Base-by-base conservation (phyloP, 2,329 filamentous ascomycete species). In the Penicillium sp. region DNA sequence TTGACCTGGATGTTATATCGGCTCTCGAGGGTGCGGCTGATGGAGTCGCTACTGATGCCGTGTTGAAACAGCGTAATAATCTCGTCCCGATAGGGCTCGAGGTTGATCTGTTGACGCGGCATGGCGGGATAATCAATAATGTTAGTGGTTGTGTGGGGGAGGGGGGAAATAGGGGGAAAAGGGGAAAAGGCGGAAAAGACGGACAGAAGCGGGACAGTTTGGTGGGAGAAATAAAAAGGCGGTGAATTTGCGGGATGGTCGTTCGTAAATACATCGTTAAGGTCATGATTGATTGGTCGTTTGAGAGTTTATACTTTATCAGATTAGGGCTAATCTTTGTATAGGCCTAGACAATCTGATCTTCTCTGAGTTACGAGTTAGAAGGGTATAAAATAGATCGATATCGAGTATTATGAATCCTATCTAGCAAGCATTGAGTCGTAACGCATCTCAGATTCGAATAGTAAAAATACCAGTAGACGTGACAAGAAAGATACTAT, bases 1-100 rank as follows among this genome's bases (percentile, higher is more conserved):
- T 68, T 69, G 10, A 70, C 68, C 58, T 69, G 68, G 42, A 70
- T 69, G 55, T 68, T 68, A 63, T 69, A 65, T 42, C 65, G 66
- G 35, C 56, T 65, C 37, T 68, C 65, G 12, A 70, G 64, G 8
- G 64, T 65, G 53, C 64, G 67, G 44, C 68, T 63, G 57, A 70
- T 70, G 2, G 68, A 64, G 56, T 70, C 65, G 26, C 67, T 70
- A 56, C 67, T 70, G 54, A 69, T 64, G 15, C 68, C 67, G 35
- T 68, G 62, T 53, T 68, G 63, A 49, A 67, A 70, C 10, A 70
- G 62, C 33, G 64, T 54, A 38, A 70, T 63, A 30, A 70, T 70
- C 47, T 68, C 67, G 35, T 70, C 68, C 56, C 67, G 64, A 35
- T 67, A 70, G 51, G 67, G 68, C 5, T 70, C 68, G 56, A 70